Conservation (phyloP, 2,329 filamentous ascomycete genomes). For the Penicillium sp. region DNA sequence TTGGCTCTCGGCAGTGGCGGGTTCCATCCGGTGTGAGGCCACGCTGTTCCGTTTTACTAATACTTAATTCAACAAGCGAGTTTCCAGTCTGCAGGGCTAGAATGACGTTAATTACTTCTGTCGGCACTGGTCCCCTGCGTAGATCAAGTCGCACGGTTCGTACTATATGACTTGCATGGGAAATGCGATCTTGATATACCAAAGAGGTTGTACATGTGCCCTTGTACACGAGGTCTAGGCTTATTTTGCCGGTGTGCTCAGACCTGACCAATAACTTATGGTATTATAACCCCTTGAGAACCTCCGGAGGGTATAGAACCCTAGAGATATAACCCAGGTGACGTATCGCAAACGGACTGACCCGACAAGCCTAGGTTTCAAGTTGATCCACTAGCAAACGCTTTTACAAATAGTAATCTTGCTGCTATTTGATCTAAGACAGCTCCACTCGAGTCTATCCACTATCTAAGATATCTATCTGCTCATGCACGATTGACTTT, state of each 20-base stretch:
- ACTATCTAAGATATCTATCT: no score
- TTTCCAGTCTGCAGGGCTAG: not conserved
- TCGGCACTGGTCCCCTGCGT: not conserved
- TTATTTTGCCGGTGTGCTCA: no score
- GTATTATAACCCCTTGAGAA: not conserved
- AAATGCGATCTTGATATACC: not conserved
- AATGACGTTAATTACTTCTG: not conserved
- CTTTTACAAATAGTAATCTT: not conserved
- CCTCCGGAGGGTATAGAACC: not conserved
- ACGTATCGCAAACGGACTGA: not conserved
- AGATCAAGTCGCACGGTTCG: not conserved
- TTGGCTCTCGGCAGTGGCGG: constrained; percentile 21
- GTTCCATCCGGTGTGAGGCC: constrained; percentile 6
- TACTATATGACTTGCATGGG: not conserved
- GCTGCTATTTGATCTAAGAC: not conserved
- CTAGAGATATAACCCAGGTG: not conserved
- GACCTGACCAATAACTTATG: not conserved
- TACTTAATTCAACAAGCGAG: not conserved
- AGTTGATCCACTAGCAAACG: not conserved
- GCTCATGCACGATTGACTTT: not conserved
- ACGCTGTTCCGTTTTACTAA: constrained; percentile 14
- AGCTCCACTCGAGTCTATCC: not conserved
- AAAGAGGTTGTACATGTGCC: not conserved
- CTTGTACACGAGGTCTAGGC: not conserved
- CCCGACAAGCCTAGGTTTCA: not conserved